A percentile compares a stretch with the other conserved stretches of the same genome.
Conservation (phyloP, 1,139 yeast genomes). For the Hemisphaericaspora subhashii region DNA sequence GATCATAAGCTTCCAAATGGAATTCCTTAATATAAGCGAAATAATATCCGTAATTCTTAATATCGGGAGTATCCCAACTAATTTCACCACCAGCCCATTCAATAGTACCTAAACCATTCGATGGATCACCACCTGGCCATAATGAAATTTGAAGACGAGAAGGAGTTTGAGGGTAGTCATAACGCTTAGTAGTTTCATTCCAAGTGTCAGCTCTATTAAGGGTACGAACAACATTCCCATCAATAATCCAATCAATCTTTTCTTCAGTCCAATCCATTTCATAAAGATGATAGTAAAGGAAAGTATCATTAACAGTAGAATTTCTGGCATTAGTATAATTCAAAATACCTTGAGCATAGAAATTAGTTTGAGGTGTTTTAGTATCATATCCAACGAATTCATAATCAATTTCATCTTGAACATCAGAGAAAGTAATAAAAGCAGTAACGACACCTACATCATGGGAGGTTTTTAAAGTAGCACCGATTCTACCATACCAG, state of each 20-base stretch:
- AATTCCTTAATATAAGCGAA: constrained; percentile 64
- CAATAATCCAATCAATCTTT: constrained; percentile 67
- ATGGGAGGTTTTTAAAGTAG: constrained; percentile 71
- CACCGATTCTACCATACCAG: constrained; percentile 84
- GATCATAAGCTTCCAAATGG: constrained; percentile 64
- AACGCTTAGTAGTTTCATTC: constrained; percentile 59
- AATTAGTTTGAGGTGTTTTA: constrained; percentile 70
- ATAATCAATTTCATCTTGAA: constrained; percentile 86
- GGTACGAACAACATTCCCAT: constrained; percentile 69
- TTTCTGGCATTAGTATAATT: constrained; percentile 63
- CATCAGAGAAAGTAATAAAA: constrained; percentile 80
- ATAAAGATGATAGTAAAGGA: constrained; percentile 70
- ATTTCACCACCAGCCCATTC: constrained; percentile 94
- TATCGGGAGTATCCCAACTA: constrained; percentile 79
- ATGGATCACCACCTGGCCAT: constrained; percentile 87
- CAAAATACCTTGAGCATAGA: constrained; percentile 70
- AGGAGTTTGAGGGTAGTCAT: constrained; percentile 88
- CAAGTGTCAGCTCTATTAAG: constrained; percentile 64
- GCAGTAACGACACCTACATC: constrained; percentile 83
- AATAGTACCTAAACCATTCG: constrained; percentile 71
- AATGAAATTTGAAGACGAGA: constrained; percentile 66
- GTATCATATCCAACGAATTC: constrained; percentile 81
- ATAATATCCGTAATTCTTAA: constrained; percentile 73
- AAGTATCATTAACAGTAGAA: constrained; percentile 52
- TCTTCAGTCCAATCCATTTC: constrained; percentile 85